Evolutionary conservation across 371 early-diverging fungal species (phyloP).

Genomic region (Dentiscutata heterogama): DNA sequence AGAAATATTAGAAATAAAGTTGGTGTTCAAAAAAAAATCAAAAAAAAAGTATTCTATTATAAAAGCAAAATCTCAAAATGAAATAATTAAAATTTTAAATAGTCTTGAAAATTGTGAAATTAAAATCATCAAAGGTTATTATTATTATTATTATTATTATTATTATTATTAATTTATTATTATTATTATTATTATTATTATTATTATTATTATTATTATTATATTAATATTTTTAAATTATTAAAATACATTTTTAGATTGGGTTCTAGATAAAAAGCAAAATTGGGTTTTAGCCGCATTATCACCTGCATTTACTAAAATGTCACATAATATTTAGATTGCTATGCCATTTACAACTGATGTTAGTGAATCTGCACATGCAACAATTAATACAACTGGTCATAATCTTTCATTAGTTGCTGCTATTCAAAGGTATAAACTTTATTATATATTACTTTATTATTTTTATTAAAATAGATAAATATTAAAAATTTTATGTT

Average conservation of each 20-base stretch:
- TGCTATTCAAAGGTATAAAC: constrained; percentile 9
- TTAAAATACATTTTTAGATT: background rate
- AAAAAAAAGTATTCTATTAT: too few species aligned
- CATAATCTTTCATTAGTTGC: background rate
- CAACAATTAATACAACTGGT: background rate
- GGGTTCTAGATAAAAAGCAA: background rate
- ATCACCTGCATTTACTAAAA: constrained; percentile 15
- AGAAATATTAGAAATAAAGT: too few species aligned
- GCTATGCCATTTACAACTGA: background rate
- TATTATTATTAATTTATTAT: too few species aligned
- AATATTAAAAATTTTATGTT: background rate
- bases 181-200: too few species aligned
- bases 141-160: too few species aligned
- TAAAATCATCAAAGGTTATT: too few species aligned
- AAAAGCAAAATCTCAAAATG: too few species aligned
- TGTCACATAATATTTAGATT: background rate
- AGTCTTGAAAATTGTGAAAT: background rate
- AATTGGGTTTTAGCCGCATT: background rate
- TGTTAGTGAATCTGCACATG: background rate
- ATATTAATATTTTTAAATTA: too few species aligned
- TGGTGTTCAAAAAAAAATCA: too few species aligned
- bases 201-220: too few species aligned
- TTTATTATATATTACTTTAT: too few species aligned
- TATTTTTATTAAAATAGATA: background rate
- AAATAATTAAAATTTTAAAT: too few species aligned